Percentiles rank a stretch among this genome's conserved stretches.
phyloP scores from a whole-genome alignment of 2,329 filamentous ascomycete genomes.

The Colletotrichum nymphaeae region DNA sequence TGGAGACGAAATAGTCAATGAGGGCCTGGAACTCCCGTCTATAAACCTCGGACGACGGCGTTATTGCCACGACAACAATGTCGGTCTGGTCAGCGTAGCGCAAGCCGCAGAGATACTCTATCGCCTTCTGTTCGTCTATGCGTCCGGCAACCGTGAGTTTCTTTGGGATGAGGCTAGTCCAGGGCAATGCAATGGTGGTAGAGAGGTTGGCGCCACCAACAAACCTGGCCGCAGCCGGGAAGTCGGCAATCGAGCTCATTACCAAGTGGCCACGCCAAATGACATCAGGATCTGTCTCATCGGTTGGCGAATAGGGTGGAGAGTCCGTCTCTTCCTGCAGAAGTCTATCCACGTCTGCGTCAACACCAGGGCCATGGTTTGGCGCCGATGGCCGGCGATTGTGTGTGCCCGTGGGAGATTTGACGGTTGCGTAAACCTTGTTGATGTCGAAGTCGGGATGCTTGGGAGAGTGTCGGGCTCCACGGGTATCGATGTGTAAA shows the following conservation, averaged over 20 bases:
- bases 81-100: slow-evolving; percentile 86
- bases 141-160: slow-evolving; percentile 80
- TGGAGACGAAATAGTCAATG: slow-evolving; percentile 87
- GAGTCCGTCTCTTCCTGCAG: slow-evolving; percentile 83
- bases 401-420: slow-evolving; percentile 72
- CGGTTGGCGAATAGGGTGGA: slow-evolving; percentile 85
- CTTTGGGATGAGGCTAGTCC: slow-evolving; percentile 80
- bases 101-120: slow-evolving; percentile 90
- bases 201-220: slow-evolving; percentile 86
- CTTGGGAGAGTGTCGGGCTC: slow-evolving; percentile 64
- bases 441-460: slow-evolving; percentile 81
- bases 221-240: slow-evolving; percentile 82
- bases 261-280: slow-evolving; percentile 82
- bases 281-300: slow-evolving; percentile 77
- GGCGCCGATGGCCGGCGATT: slow-evolving; percentile 62
- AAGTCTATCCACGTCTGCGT: slow-evolving; percentile 90
- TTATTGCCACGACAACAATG: slow-evolving; percentile 82
- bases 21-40: slow-evolving; percentile 76
- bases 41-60: slow-evolving; percentile 70
- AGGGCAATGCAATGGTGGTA: slow-evolving; percentile 64
- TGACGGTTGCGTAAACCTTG: slow-evolving; percentile 85
- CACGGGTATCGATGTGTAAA: slow-evolving; percentile 51
- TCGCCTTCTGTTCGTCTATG: slow-evolving; percentile 84
- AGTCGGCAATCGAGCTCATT: slow-evolving; percentile 83
- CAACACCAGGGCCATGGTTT: slow-evolving; percentile 72